Evolutionary conservation across 2,329 filamentous ascomycete species (phyloP), one percentile per base, ranked within the genome.

Genomic region (Beauveria scarabaeidicola): DNA sequence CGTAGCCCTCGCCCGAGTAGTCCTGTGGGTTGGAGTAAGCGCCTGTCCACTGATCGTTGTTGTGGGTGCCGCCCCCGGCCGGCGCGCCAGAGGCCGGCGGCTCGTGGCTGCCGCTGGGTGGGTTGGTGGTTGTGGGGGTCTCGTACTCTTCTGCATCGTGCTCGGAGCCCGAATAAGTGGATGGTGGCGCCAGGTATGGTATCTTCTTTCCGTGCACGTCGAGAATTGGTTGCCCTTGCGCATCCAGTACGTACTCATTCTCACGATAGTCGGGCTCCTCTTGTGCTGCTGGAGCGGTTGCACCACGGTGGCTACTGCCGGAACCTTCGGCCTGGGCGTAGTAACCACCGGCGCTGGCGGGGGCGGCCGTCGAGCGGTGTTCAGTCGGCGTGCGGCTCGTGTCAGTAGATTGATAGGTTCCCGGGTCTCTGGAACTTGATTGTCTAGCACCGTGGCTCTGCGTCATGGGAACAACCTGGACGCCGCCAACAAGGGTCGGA

Each of bases 381-480:
- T 48, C 48, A 36, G 29, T 58, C 29, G 23, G 58, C 25, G 51
- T 60, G 52, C 44, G 58, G 25, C 58, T 55, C 3, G 41, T 19
- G 29, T 73, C 72, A 29, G 65, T 19, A 32, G 65, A 19, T 40
- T 69, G 66, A 21, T 72, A 69, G n/a, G 63, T 51, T 21, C 59
- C 63, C 21, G 69, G 63, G 7, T 78, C 74, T 54, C 76, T 73
- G 46, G 74, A 72, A 64, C 75, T 81, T 55, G 73, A 72, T 53
- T 80, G 76, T 61, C 82, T 81, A 67, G 81, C 83, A 3, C 81
- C 79, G 13, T 86, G 79, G 10, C 86, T 86, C 65, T 88, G 87
- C 50, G 87, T 87, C 90, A 95, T 96, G 7, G 94, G 94, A 19
- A 97, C 90, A 13, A 99, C 94, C 69, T 97, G 92, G 13, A 97